Evolutionary conservation across 2,329 filamentous ascomycete species (phyloP).

Genomic region (Penicillium fuscoglaucum): DNA sequence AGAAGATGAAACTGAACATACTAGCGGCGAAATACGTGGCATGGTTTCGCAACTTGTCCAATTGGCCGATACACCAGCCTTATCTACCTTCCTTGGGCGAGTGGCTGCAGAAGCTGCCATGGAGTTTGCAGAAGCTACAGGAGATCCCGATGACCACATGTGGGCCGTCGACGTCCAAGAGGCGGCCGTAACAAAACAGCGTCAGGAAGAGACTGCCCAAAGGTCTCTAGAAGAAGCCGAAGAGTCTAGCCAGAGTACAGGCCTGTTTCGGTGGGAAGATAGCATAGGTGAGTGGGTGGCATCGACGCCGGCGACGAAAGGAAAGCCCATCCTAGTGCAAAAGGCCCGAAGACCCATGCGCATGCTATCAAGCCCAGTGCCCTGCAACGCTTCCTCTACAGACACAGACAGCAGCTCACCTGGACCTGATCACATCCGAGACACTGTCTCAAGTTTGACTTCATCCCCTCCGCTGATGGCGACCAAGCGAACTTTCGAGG

Average conservation of each 20-base stretch:
- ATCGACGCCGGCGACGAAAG: constrained; percentile 44
- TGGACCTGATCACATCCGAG: constrained; percentile 20
- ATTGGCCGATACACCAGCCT: constrained; percentile 21
- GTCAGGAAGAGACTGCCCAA: constrained; percentile 9
- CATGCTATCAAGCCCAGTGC: constrained; percentile 12
- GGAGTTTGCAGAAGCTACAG: constrained; percentile 41
- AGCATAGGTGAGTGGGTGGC: constrained; percentile 59
- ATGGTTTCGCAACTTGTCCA: constrained; percentile 29
- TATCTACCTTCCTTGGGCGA: constrained; percentile 35
- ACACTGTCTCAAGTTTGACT: constrained; percentile 30
- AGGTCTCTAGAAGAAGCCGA: constrained; percentile 17
- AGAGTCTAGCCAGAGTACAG: constrained; percentile 19
- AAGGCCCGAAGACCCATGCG: constrained; percentile 2
- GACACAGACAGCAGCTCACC: constrained; percentile 30
- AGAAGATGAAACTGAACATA: constrained; percentile 25
- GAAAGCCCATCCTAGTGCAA: constrained; percentile 13
- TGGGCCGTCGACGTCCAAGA: constrained; percentile 45
- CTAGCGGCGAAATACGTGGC: constrained; percentile 28
- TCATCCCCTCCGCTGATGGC: constrained; percentile 33
- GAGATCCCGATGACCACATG: constrained; percentile 39
- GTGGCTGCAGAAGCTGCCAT: constrained; percentile 43
- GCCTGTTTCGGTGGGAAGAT: constrained; percentile 55
- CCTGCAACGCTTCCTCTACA: constrained; percentile 25
- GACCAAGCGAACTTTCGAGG: constrained; percentile 22
- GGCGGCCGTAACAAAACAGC: constrained; percentile 27